Evolutionary conservation across 2,329 filamentous ascomycete species (phyloP).

Genomic region (Pseudogymnoascus sp.): DNA sequence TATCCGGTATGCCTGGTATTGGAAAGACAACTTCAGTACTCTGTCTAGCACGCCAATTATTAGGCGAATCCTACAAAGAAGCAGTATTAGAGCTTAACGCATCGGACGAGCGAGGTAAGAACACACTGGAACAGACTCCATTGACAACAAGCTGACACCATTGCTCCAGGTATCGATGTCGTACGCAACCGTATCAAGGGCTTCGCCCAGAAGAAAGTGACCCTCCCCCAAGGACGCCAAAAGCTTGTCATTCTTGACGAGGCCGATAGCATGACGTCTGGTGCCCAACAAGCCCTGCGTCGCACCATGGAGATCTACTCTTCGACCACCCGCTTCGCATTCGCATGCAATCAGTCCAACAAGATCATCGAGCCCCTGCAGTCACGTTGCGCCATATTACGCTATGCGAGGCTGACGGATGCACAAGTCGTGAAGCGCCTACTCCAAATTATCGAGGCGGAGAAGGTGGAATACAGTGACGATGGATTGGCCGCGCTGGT

Average conservation of each 20-base stretch:
- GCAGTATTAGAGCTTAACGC: conserved; percentile 94
- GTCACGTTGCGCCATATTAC: conserved; percentile 89
- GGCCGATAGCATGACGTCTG: conserved; percentile 95
- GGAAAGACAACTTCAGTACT: conserved; percentile 96
- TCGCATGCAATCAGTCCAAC: conserved; percentile 97
- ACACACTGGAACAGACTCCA: neutral
- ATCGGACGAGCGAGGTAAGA: conserved; percentile 76
- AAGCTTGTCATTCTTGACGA: conserved; percentile 97
- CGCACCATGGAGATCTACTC: conserved; percentile 99
- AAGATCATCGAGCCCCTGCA: conserved; percentile 99
- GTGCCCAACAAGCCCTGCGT: conserved; percentile 88
- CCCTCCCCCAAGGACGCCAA: conserved; percentile 78
- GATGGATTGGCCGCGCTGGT: conserved; percentile 93
- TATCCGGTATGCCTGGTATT: conserved; percentile 98
- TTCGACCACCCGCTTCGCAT: conserved; percentile 90
- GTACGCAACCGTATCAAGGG: conserved; percentile 96
- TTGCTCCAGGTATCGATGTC: conserved; percentile 71
- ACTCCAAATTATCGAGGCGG: conserved; percentile 85
- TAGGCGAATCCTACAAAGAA: conserved; percentile 94
- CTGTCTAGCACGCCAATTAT: conserved; percentile 81
- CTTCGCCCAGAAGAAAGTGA: conserved; percentile 98
- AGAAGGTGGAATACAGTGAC: conserved; percentile 83
- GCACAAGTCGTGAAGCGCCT: conserved; percentile 84
- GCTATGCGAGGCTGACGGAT: conserved; percentile 87
- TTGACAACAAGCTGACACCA: neutral